Conservation (phyloP, 805 yeast genomes). For the Lachancea dasiensis region DNA sequence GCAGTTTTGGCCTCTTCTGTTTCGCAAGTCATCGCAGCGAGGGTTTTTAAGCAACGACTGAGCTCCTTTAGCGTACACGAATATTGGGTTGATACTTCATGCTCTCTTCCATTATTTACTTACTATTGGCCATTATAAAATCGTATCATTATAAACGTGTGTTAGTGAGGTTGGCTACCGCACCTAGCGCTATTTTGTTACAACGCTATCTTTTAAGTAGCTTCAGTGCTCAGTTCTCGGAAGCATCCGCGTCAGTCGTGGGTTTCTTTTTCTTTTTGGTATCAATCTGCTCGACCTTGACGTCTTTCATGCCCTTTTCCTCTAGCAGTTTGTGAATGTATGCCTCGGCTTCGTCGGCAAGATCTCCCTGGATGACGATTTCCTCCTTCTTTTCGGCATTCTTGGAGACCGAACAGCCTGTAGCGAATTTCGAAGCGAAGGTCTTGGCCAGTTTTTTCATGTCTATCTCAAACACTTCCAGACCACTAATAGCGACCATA, state of each 20-base stretch:
- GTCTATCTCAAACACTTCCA: conserved; percentile 84
- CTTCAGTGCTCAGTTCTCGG: conserved; percentile 4
- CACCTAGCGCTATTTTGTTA: too few species aligned
- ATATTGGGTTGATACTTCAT: too few species aligned
- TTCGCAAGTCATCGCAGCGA: conserved; percentile 1
- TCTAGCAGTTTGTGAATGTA: conserved; percentile 63
- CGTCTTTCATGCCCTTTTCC: conserved; percentile 76
- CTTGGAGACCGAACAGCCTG: conserved; percentile 90
- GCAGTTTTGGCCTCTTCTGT: conserved; percentile 14
- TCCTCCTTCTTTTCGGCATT: conserved; percentile 90
- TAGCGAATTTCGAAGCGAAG: conserved; percentile 90
- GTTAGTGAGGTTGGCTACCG: too few species aligned
- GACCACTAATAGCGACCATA: conserved; percentile 77
- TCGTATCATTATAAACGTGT: too few species aligned
- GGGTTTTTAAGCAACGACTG: too few species aligned
- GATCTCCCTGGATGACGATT: conserved; percentile 89
- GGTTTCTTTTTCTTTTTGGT: conserved; percentile 70
- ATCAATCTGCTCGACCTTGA: conserved; percentile 84
- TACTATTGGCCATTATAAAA: too few species aligned
- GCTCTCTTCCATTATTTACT: too few species aligned
- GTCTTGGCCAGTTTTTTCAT: conserved; percentile 87
- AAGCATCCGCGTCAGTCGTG: conserved; percentile 11
- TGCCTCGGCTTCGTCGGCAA: conserved; percentile 81
- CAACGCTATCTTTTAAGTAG: too few species aligned
- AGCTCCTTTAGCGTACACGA: too few species aligned